Evolutionary conservation across 2,329 filamentous ascomycete species (phyloP).

Genomic region (Chalara sp.): DNA sequence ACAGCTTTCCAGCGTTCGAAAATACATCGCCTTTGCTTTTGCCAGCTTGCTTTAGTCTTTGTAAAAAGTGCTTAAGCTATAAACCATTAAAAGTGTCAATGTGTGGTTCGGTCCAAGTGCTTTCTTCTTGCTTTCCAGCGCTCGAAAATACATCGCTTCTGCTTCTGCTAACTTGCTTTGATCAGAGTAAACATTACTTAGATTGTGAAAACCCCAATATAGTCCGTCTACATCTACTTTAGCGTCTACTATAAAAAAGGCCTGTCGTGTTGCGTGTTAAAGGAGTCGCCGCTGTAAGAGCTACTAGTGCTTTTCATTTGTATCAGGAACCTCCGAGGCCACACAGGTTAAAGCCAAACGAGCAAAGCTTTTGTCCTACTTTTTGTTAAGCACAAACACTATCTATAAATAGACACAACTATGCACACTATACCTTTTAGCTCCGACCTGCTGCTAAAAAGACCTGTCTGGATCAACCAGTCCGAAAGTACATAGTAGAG

Average conservation of each 20-base stretch:
- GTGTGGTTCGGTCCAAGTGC: too few species aligned
- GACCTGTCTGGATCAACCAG: slow-evolving; percentile 8
- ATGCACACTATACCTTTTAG: slow-evolving; percentile 12
- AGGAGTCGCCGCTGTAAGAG: slow-evolving; percentile 8
- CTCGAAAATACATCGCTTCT: too few species aligned
- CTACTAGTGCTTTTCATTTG: slow-evolving; percentile 8
- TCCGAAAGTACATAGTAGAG: slow-evolving; percentile 8
- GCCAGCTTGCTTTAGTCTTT: too few species aligned
- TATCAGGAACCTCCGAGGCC: slow-evolving; percentile 5
- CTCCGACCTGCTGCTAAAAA: slow-evolving; percentile 2
- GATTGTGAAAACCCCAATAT: slow-evolving; percentile 5
- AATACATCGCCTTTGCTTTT: too few species aligned
- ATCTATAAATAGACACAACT: slow-evolving; percentile 10
- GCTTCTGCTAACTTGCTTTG: slow-evolving; percentile 3
- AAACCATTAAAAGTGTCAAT: too few species aligned
- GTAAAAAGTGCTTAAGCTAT: too few species aligned
- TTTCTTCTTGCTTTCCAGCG: too few species aligned
- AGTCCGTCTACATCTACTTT: slow-evolving; percentile 6
- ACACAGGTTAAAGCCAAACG: slow-evolving; percentile 6
- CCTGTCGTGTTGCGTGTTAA: neutral
- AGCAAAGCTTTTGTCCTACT: slow-evolving; percentile 8
- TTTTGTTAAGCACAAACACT: slow-evolving; percentile 7
- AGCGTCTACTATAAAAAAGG: slow-evolving; percentile 3
- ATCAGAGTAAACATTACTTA: slow-evolving; percentile 16
- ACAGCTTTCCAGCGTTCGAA: too few species aligned